Evolutionary conservation across 2,329 filamentous ascomycete species (phyloP).

Genomic region (Pleoardoris graminearum): DNA sequence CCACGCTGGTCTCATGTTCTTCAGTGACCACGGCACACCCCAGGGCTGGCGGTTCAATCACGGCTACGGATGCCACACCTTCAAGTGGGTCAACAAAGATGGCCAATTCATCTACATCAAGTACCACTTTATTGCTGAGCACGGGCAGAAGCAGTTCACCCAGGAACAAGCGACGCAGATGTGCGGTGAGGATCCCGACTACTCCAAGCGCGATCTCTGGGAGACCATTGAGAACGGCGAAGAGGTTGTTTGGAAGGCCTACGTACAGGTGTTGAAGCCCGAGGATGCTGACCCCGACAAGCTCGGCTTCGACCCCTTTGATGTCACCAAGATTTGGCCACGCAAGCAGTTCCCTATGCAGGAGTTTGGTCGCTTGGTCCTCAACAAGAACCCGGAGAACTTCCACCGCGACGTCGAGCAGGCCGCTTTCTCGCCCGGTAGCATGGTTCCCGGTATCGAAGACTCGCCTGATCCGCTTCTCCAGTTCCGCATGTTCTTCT

Average conservation of each 20-base stretch:
- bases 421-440: constrained; percentile 66
- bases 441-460: constrained; percentile 66
- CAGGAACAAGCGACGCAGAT: constrained; percentile 41
- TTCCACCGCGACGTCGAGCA: constrained; percentile 74
- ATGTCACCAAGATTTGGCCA: constrained; percentile 61
- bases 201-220: constrained; percentile 46
- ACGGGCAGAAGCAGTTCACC: constrained; percentile 52
- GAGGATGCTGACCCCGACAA: constrained; percentile 54
- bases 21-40: constrained; percentile 52
- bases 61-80: constrained; percentile 57
- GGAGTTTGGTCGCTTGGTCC: constrained; percentile 55
- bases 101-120: constrained; percentile 56
- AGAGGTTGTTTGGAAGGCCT: constrained; percentile 56
- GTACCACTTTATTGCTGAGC: constrained; percentile 55
- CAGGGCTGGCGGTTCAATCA: constrained; percentile 48
- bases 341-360: constrained; percentile 55
- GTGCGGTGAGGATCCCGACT: constrained; percentile 44
- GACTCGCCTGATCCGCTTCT: constrained; percentile 65
- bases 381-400: constrained; percentile 62
- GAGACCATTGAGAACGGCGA: constrained; percentile 53
- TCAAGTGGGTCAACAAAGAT: constrained; percentile 40
- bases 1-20: constrained; percentile 56
- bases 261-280: constrained; percentile 59
- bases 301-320: constrained; percentile 51
- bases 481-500: constrained; percentile 65